Base-by-base conservation (phyloP, 495 filamentous ascomycete genomes). In the Podospora pseudopauciseta region DNA sequence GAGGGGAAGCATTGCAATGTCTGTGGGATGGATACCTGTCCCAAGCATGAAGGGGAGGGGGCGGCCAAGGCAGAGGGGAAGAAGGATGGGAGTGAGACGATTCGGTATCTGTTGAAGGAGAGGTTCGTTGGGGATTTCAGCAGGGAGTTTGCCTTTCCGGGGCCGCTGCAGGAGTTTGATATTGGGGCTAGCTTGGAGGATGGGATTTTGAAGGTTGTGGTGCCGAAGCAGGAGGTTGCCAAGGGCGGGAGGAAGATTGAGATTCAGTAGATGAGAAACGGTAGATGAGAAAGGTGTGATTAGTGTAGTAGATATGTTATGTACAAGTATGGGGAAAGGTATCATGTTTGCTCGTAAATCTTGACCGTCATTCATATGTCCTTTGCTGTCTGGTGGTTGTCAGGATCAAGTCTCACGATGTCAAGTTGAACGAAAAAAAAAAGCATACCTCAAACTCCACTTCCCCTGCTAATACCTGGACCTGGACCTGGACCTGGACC, bases 91-190 rank as follows among this genome's bases (percentile, higher is more conserved):
- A 26, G 5, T 26, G 23, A 3, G 18, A 58, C 55, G 3, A 18
- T 58, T 9, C 15, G 55, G 55, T 58, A 20, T 58, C 55, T 58
- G 4, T 26, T 20, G 39, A 54, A 59, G 27, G 64, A 61, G 11
- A 61, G 60, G 30, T 68, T 68, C 34, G 67, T 68, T 18, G 70
- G 72, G 3, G 65, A 74, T 27, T 74, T 74, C 69, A 60, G 63
- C 60, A 27, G 72, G n/a, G 72, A 74, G 65, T 74, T 74, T 68
- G 62, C 72, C 32, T 72, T 74, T 34, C 72, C 72, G 1, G 72
- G 72, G 13, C 65, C 72, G 53, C 34, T 74, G 67, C 19, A 30
- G 54, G 72, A 74, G 67, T 70, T 72, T n/a, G 72, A 74, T 15
- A 74, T 74, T 15, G 20, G 39, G n/a, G 72, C 72, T 19, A 69